Base-by-base conservation (phyloP, 2,329 filamentous ascomycete genomes). In the Aspergillus flavus region DNA sequence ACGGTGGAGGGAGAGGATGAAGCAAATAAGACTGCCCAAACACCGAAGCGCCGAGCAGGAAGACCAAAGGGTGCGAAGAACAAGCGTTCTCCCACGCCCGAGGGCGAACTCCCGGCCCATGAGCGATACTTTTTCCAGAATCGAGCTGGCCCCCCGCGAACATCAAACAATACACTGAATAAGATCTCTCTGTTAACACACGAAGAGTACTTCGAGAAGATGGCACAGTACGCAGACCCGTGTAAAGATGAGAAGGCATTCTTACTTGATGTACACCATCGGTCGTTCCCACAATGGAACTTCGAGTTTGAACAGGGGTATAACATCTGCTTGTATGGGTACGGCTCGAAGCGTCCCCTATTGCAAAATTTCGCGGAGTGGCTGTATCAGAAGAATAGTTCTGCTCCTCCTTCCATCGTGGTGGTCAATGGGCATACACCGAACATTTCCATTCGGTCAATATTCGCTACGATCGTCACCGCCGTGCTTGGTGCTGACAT, bases 111-210 rank as follows among this genome's bases (percentile, higher is more conserved):
- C 2, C 91, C 94, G 6, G 85, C 94, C 0, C 92, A 97, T 73
- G 95, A 98, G 76, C 87, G 91, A 68, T 99, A 96, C 81, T 98
- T 99, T 77, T 92, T 90, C 73, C 92, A 98, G 73, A 97, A 96
- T 75, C 89, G 92, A 55, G 89, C 92, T 0, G 93, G 92, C 2
- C 86, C 88, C 4, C 84, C 87, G 52, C 94, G 94, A 78, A 97
- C 94, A 0, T 97, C 94, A 1, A 91, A 92, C 74, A 95, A 95
- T 68, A 96, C 88, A 0, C 83, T 98, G 6, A 85, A 90, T 0
- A 88, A 90, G 5, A 82, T 96, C 39, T 83, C 87, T 4, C 82
- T 97, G 12, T 87, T 98, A 61, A 93, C 91, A 1, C 94, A 97
- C 72, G 94, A 98, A 62, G 93, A 97, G 74, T 99, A 95, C 78